Evolutionary conservation across 2,329 filamentous ascomycete genomes (phyloP).

Genomic region (Trichoderma brevicompactum): DNA sequence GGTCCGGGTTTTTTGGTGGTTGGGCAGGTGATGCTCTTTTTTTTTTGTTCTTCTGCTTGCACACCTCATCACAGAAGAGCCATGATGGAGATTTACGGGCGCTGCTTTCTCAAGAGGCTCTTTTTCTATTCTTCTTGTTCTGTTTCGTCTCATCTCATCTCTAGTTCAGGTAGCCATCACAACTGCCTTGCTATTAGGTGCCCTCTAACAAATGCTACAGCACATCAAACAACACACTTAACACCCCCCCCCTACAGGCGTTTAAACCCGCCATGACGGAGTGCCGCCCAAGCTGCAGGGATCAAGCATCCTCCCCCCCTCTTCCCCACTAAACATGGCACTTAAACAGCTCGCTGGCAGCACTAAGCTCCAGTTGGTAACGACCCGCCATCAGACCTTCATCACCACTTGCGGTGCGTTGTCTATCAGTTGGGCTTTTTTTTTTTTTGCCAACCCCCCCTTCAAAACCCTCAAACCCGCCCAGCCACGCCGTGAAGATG

Average conservation of each 20-base stretch:
- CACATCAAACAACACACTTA: background rate
- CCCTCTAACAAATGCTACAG: too few relatives aligned
- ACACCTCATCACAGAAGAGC: too few relatives aligned
- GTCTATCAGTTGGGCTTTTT: background rate
- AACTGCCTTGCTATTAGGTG: background rate
- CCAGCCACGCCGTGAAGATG: constrained; percentile 4
- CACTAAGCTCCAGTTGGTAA: constrained; percentile 24
- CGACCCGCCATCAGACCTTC: background rate
- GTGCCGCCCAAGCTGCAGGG: background rate
- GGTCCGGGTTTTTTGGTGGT: background rate
- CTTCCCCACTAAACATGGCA: background rate
- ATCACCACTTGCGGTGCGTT: constrained; percentile 9
- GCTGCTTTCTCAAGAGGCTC: background rate
- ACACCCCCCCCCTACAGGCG: background rate
- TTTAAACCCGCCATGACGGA: background rate
- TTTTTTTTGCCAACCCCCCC: background rate
- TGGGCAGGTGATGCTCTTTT: constrained; percentile 17
- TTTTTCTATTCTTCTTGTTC: background rate
- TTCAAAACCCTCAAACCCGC: background rate
- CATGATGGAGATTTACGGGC: too few relatives aligned
- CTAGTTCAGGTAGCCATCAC: background rate
- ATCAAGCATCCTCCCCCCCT: background rate
- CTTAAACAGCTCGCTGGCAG: constrained; percentile 24
- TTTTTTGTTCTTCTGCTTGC: background rate
- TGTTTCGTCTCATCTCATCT: background rate